phyloP scores from a whole-genome alignment of 352 stramenopile genomes.

The Pythium biforme region DNA sequence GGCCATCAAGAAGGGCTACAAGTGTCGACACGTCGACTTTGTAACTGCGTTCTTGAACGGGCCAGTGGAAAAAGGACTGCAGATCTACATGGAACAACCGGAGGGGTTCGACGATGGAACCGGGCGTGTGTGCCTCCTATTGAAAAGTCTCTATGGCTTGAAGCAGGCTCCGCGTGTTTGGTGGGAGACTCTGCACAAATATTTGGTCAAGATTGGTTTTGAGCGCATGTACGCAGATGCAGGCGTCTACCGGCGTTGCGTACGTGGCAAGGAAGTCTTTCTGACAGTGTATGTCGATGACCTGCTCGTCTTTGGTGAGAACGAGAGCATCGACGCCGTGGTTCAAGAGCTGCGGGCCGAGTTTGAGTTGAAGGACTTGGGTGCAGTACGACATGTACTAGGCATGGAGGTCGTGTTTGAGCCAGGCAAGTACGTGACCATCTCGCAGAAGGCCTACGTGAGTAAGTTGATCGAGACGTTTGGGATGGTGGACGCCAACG shows the following conservation, averaged over 20 bases:
- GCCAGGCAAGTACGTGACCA: background rate
- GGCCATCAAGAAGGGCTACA: background rate
- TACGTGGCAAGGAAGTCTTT: background rate
- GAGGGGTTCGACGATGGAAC: too few species aligned
- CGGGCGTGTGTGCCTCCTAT: too few species aligned
- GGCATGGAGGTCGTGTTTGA: conserved; percentile 4
- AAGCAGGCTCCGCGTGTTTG: conserved; percentile 8
- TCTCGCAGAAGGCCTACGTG: conserved; percentile 13
- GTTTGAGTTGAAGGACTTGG: conserved; percentile 14
- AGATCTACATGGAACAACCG: background rate
- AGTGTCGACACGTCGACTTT: conserved; percentile 3
- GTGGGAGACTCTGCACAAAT: conserved; percentile 10
- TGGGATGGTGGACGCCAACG: background rate
- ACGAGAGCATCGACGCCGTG: background rate
- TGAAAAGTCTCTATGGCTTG: conserved; percentile 4
- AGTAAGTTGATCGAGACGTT: conserved; percentile 12
- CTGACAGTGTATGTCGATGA: conserved; percentile 14
- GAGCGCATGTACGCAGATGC: background rate
- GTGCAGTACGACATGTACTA: conserved; percentile 4
- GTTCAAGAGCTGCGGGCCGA: background rate
- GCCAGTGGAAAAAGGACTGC: background rate
- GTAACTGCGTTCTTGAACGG: conserved; percentile 3
- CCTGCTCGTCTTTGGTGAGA: background rate
- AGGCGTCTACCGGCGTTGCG: background rate
- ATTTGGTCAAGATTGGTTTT: conserved; percentile 2